Percentiles rank a stretch among this genome's conserved stretches.
These are phyloP conservation scores for Komagataella mondaviorum DNA, from an alignment of 805 yeast genomes.

Conservation along the genomic window DNA sequence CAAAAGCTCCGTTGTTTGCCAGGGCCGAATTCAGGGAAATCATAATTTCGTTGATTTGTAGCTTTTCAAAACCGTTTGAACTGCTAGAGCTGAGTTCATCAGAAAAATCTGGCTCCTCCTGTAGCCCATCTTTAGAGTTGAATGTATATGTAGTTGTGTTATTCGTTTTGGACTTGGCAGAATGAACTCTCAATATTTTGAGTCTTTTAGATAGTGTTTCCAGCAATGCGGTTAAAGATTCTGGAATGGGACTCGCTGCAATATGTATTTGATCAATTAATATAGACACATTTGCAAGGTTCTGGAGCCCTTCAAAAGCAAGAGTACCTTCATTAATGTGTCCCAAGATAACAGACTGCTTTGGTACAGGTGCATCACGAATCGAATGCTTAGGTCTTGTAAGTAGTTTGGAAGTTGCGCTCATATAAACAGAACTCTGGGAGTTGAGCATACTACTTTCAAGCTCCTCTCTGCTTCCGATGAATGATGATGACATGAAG, in stretches of 20 bases:
- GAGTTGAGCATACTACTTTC: conserved; percentile 45
- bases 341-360: conserved; percentile 12
- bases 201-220: conserved; percentile 22
- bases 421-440: conserved; percentile 66
- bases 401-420: conserved; percentile 52
- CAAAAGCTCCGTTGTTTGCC: background rate
- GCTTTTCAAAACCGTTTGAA: background rate
- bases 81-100: background rate
- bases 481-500: conserved; percentile 20
- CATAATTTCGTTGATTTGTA: background rate
- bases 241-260: conserved; percentile 29
- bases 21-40: background rate
- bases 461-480: conserved; percentile 7
- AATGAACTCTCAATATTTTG: background rate
- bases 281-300: conserved; percentile 21
- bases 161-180: conserved; percentile 19
- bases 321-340: conserved; percentile 23
- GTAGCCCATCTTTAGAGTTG: background rate
- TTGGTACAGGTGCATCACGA: background rate
- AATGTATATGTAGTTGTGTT: conserved; percentile 8
- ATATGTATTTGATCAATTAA: conserved; percentile 25
- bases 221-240: conserved; percentile 21
- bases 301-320: conserved; percentile 33
- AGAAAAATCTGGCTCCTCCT: background rate
- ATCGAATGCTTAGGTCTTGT: conserved; percentile 3